These are phyloP conservation scores for Elaeis guineensis DNA, from an alignment of 176 grass and related monocot species.

Conservation along the genomic window DNA sequence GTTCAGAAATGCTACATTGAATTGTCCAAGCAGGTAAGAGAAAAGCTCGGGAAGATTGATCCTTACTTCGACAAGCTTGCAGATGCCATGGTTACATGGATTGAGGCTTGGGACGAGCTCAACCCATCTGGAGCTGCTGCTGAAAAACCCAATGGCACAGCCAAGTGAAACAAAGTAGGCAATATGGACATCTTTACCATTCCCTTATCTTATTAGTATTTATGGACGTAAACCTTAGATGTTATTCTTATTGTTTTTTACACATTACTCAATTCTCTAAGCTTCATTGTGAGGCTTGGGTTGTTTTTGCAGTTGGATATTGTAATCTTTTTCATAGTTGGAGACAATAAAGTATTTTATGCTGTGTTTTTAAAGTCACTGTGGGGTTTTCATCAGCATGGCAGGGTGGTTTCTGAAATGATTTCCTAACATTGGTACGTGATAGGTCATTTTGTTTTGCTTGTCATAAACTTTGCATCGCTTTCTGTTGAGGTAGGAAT, in stretches of 20 bases:
- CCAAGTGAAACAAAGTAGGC: constrained; percentile 20
- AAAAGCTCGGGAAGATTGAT: constrained; percentile 38
- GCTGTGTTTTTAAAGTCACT: no score
- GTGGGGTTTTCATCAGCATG: no score
- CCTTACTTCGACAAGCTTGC: constrained; percentile 36
- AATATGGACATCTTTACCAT: not conserved
- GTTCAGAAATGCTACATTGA: constrained; percentile 87
- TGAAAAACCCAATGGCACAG: constrained; percentile 20
- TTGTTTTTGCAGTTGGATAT: constrained; percentile 1
- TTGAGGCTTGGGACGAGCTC: constrained; percentile 45
- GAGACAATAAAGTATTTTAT: not conserved
- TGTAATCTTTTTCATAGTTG: not conserved
- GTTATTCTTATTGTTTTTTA: constrained; percentile 21
- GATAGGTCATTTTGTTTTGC: no score
- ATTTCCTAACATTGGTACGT: no score
- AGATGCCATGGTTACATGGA: constrained; percentile 47
- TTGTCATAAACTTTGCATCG: no score
- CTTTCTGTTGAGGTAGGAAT: no score
- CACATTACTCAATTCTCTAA: not conserved
- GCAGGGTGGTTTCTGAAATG: no score
- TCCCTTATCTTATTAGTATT: not conserved
- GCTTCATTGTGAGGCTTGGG: not conserved
- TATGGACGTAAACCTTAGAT: not conserved
- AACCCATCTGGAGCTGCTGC: constrained; percentile 21
- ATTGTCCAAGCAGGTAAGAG: constrained; percentile 66